Conservation (phyloP, 768 basidiomycete genomes). For the Mycena galericulata region DNA sequence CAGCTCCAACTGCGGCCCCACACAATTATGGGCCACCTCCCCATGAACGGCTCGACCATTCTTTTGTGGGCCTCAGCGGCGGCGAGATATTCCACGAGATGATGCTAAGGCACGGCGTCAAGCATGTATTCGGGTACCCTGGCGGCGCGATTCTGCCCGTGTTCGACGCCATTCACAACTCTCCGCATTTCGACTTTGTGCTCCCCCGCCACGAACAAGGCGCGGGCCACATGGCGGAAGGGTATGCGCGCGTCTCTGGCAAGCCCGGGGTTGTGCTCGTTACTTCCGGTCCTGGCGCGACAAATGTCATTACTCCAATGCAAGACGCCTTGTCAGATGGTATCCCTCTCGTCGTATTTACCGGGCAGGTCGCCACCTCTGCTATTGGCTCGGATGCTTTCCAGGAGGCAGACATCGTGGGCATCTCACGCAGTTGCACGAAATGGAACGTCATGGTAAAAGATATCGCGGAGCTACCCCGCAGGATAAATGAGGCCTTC, state of each 20-base stretch:
- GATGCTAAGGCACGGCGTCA: slow-evolving; percentile 97
- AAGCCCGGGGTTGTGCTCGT: slow-evolving; percentile 98
- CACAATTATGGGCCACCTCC: slow-evolving; percentile 52
- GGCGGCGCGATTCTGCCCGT: slow-evolving; percentile 98
- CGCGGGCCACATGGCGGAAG: slow-evolving; percentile 99
- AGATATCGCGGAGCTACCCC: slow-evolving; percentile 92
- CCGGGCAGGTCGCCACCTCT: slow-evolving; percentile 98
- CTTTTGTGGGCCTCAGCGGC: slow-evolving; percentile 94
- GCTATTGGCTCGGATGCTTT: slow-evolving; percentile 99
- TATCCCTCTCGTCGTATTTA: slow-evolving; percentile 94
- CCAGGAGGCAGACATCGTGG: slow-evolving; percentile 97
- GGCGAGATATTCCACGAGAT: slow-evolving; percentile 99
- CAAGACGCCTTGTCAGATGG: slow-evolving; percentile 97
- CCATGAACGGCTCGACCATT: slow-evolving; percentile 73
- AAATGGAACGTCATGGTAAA: slow-evolving; percentile 99
- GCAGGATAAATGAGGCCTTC: slow-evolving; percentile 98
- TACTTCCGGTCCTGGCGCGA: slow-evolving; percentile 97
- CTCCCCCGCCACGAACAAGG: slow-evolving; percentile 98
- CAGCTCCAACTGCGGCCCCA: slow-evolving; percentile 42
- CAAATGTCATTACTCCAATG: slow-evolving; percentile 98
- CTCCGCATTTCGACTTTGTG: slow-evolving; percentile 93
- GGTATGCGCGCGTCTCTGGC: slow-evolving; percentile 97
- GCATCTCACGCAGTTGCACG: slow-evolving; percentile 96
- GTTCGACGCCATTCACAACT: slow-evolving; percentile 99
- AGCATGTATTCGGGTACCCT: slow-evolving; percentile 97